Percentiles rank a stretch among this genome's conserved stretches.
Evolutionary conservation across 2,329 filamentous ascomycete species (phyloP).

Genomic region (Monilinia fructigena): DNA sequence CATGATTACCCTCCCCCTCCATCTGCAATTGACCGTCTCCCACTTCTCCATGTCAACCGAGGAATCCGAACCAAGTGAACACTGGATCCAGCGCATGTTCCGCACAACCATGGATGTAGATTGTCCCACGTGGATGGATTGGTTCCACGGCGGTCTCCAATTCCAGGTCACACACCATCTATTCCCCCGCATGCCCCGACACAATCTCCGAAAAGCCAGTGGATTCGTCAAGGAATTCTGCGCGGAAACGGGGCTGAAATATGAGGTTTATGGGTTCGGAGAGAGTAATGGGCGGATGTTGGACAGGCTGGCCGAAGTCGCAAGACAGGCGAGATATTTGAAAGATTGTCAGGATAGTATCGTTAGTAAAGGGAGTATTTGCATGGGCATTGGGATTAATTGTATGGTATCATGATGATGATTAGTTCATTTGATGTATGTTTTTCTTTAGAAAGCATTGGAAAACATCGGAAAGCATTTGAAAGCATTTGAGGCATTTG

Average conservation of each 20-base stretch:
- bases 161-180: constrained; percentile 89
- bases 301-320: constrained; percentile 72
- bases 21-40: constrained; percentile 86
- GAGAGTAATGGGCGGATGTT: constrained; percentile 82
- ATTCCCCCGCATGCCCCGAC: constrained; percentile 78
- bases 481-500: background rate
- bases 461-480: background rate
- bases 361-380: constrained; percentile 39
- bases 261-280: constrained; percentile 83
- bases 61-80: constrained; percentile 78
- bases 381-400: constrained; percentile 22
- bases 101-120: constrained; percentile 93
- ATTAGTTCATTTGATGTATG: background rate
- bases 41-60: constrained; percentile 93
- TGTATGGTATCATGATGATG: background rate
- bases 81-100: constrained; percentile 86
- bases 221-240: constrained; percentile 79
- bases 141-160: constrained; percentile 83
- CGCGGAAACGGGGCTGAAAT: constrained; percentile 76
- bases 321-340: constrained; percentile 73
- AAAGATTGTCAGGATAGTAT: constrained; percentile 65
- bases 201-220: constrained; percentile 76
- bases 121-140: constrained; percentile 84
- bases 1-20: constrained; percentile 75
- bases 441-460: background rate